These are phyloP conservation scores for Xylaria flabelliformis DNA, from an alignment of 495 filamentous ascomycete genomes.

Conservation along the genomic window DNA sequence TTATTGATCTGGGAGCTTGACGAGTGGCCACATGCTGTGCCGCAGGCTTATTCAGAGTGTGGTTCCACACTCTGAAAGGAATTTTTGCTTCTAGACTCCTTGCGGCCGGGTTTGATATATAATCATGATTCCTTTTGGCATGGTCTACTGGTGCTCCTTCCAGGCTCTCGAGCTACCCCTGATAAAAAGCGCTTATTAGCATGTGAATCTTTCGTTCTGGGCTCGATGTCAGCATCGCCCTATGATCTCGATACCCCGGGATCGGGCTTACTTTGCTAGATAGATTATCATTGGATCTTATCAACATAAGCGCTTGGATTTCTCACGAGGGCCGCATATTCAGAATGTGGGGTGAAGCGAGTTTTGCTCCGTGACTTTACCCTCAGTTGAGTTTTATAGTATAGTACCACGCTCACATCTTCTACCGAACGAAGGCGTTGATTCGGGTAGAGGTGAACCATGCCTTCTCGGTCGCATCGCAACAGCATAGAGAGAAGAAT, in stretches of 20 bases:
- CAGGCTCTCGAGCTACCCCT: not conserved
- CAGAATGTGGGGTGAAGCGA: not conserved
- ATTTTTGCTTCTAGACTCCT: not conserved
- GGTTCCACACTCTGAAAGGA: not conserved
- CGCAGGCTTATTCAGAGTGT: not conserved
- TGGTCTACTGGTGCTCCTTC: not conserved
- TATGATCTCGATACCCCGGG: not conserved
- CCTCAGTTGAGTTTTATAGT: not conserved
- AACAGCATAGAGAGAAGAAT: not conserved
- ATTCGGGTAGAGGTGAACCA: not conserved
- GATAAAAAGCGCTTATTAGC: not conserved
- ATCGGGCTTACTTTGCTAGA: not conserved
- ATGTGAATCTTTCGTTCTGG: not conserved
- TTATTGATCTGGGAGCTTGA: not conserved
- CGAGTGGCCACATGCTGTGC: not conserved
- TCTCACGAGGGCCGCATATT: not conserved
- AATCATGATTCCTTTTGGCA: not conserved
- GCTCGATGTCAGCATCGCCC: not conserved
- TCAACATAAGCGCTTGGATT: not conserved
- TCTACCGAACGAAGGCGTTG: not conserved
- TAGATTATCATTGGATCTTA: not conserved
- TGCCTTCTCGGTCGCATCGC: not conserved
- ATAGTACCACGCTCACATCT: not conserved
- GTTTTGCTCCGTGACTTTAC: not conserved
- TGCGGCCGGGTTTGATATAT: not conserved